phyloP scores from a whole-genome alignment of 2,329 filamentous ascomycete genomes.

The Nigrospora osmanthi region DNA sequence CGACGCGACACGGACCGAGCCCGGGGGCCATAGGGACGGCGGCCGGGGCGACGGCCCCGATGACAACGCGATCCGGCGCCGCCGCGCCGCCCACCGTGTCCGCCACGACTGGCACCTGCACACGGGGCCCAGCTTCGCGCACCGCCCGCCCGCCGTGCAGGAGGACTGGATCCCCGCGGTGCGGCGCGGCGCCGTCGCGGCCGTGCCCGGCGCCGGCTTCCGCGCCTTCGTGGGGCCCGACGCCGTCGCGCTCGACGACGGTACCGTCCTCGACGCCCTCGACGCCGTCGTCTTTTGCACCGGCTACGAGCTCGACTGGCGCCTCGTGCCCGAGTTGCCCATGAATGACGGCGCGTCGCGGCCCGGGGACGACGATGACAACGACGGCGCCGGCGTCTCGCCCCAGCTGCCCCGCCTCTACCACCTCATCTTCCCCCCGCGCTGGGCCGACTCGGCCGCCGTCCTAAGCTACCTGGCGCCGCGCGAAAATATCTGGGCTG shows the following conservation, averaged over 20 bases:
- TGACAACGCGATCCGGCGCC: constrained; percentile 1
- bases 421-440: constrained; percentile 14
- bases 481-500: constrained; percentile 11
- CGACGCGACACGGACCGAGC: constrained; percentile 10
- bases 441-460: constrained; percentile 11
- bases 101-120: constrained; percentile 10
- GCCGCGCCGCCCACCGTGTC: constrained; percentile 4
- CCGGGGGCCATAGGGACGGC: not conserved
- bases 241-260: constrained; percentile 8
- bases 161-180: constrained; percentile 13
- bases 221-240: constrained; percentile 8
- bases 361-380: not conserved
- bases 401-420: constrained; percentile 11
- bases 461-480: constrained; percentile 13
- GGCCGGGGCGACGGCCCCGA: not conserved
- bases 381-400: constrained; percentile 1
- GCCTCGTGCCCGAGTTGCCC: constrained; percentile 13
- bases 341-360: constrained; percentile 6
- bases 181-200: constrained; percentile 5
- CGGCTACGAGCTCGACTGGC: constrained; percentile 11
- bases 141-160: constrained; percentile 10
- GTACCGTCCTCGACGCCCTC: constrained; percentile 5
- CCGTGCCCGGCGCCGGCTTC: constrained; percentile 9
- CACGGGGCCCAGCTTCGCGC: constrained; percentile 9
- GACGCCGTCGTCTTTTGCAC: constrained; percentile 15